These are phyloP conservation scores for Phytophthora cryptogea DNA, from an alignment of 352 stramenopile species.

Conservation along the genomic window DNA sequence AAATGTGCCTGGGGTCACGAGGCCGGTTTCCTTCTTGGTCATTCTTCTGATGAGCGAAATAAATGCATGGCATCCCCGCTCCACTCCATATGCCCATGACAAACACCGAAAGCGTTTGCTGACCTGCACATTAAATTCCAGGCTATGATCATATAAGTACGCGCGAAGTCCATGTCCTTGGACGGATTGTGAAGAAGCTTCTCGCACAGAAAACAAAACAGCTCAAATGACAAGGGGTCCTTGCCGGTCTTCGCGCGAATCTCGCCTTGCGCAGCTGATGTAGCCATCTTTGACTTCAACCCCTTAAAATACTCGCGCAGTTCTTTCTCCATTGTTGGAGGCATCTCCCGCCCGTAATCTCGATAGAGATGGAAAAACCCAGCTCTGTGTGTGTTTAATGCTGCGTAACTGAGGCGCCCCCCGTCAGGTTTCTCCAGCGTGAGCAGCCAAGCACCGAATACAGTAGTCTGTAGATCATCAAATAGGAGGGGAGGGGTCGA, in stretches of 20 bases:
- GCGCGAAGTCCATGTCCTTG: background rate
- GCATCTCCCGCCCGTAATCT: background rate
- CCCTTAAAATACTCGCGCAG: background rate
- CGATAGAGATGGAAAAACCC: slow-evolving; percentile 1
- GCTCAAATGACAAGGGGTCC: background rate
- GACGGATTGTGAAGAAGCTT: background rate
- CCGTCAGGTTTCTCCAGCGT: background rate
- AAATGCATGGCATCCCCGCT: slow-evolving; percentile 34
- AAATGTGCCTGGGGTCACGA: slow-evolving; percentile 5
- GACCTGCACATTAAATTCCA: slow-evolving; percentile 28
- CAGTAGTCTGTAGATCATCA: background rate
- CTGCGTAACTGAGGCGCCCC: background rate
- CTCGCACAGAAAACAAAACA: background rate
- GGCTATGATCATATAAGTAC: slow-evolving; percentile 20
- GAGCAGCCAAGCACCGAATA: background rate
- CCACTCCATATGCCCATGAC: slow-evolving; percentile 30
- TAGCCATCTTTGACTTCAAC: background rate
- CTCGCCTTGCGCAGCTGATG: background rate
- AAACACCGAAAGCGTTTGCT: slow-evolving; percentile 20
- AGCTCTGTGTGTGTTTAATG: slow-evolving; percentile 7
- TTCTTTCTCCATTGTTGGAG: background rate
- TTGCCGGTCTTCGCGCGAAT: background rate
- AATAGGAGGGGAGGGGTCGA: background rate
- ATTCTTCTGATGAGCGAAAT: slow-evolving; percentile 48
- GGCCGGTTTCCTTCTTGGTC: slow-evolving; percentile 26